Evolutionary conservation across 805 yeast species (phyloP).

Genomic region (Cyberlindnera samutprakarnensis): DNA sequence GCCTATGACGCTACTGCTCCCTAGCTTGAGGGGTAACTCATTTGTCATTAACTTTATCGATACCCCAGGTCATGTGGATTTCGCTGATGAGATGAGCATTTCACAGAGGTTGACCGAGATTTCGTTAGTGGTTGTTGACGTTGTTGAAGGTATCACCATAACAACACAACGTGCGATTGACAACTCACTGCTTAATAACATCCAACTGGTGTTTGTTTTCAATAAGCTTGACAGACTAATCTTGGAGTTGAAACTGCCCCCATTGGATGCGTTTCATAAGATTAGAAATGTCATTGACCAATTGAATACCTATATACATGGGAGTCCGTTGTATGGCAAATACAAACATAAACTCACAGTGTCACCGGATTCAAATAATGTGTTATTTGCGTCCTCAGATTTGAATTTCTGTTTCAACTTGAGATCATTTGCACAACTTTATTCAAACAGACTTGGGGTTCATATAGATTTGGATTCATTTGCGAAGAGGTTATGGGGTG

Average conservation of each 20-base stretch:
- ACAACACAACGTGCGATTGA: constrained; percentile 45
- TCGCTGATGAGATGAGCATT: constrained; percentile 63
- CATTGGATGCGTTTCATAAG: constrained; percentile 65
- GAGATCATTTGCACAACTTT: constrained; percentile 51
- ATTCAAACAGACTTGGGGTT: constrained; percentile 26
- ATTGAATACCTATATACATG: constrained; percentile 46
- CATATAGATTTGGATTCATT: constrained; percentile 33
- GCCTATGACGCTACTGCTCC: constrained; percentile 54
- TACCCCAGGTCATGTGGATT: constrained; percentile 89
- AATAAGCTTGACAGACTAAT: constrained; percentile 86
- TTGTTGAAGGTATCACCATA: constrained; percentile 72
- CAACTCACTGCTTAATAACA: constrained; percentile 40
- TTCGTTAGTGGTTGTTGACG: constrained; percentile 68
- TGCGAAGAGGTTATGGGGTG: constrained; percentile 69
- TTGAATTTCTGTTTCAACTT: constrained; percentile 61
- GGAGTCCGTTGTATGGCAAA: constrained; percentile 22
- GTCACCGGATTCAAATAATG: constrained; percentile 63
- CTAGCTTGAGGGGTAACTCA: constrained; percentile 47
- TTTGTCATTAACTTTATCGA: constrained; percentile 61
- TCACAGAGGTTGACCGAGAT: constrained; percentile 58
- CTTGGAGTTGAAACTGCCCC: constrained; percentile 70
- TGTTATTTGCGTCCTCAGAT: constrained; percentile 66
- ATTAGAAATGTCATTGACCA: constrained; percentile 52
- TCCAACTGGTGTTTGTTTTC: constrained; percentile 53
- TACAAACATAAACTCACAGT: constrained; percentile 20